Evolutionary conservation across 139 green algal genomes (phyloP), one percentile per base, ranked within the genome.

Genomic region (Tetradesmus obliquus): DNA sequence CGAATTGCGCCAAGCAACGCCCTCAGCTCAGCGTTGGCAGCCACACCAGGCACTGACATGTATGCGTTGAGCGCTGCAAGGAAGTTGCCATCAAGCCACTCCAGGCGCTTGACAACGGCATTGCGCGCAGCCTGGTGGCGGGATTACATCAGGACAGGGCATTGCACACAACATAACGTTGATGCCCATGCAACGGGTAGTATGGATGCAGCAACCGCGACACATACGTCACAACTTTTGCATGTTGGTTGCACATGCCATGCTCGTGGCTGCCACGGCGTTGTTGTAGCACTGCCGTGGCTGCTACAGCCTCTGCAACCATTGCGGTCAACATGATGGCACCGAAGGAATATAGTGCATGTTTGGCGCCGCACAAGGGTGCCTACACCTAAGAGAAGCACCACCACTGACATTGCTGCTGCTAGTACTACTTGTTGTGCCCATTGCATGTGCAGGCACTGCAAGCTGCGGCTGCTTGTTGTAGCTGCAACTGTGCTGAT

Each of bases 81-180:
- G 90, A 96, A 96, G 87, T 95, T 94, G 6, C 91, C 88, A 22
- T 96, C 94, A n/a, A 96, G 91, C 74, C 94, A 92, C 79, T 96
- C 94, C 12, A 96, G 90, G 45, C 95, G 94, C n/a, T 88, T 66
- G 6, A 87, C n/a, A 5, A 96, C 95, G 15, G 95, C 93, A 57
- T 69, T 89, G 24, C 93, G 93, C 1, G 95, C 85, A 7, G 93
- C 94, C 55, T 92, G 57, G 15, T 22, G 22, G 3, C 71, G 60
- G 3, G 24, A 45, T 5, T 20, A 90, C 62, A 90, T n/a, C 83
- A 88, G 20, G 2, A 72, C 53, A 55, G 54, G 54, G 2, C 66
- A 76, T n/a, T n/a, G 66, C 2, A 76, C 66, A 76, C 66, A 76
- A 76, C 17, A n/a, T 15, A 76, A n/a, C 2, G 19, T 76, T 15